These are phyloP conservation scores for Fusarium incarnatum DNA, from an alignment of 2,329 filamentous ascomycete genomes.

Conservation along the genomic window DNA sequence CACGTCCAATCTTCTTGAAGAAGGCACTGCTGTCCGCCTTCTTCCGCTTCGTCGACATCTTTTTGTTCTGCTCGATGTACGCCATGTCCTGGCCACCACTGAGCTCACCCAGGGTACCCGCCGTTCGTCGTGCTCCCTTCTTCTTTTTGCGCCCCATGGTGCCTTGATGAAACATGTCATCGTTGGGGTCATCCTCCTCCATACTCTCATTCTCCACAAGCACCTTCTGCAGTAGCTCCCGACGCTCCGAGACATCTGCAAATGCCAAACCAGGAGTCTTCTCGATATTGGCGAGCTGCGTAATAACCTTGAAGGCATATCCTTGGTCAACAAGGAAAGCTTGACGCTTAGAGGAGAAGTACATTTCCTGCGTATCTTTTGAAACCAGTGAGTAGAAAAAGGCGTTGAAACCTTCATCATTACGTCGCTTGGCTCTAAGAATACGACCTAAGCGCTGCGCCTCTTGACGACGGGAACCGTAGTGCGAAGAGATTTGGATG, in stretches of 20 bases:
- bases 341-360: conserved; percentile 94
- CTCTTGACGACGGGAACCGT: conserved; percentile 95
- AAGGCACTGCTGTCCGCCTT: conserved; percentile 56
- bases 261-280: conserved; percentile 84
- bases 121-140: conserved; percentile 78
- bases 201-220: conserved; percentile 86
- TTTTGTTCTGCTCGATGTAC: conserved; percentile 87
- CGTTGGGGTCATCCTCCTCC: conserved; percentile 74
- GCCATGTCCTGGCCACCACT: conserved; percentile 97
- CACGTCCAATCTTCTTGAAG: conserved; percentile 58
- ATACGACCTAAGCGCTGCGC: conserved; percentile 94
- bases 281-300: conserved; percentile 91
- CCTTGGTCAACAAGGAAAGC: conserved; percentile 98
- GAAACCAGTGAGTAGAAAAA: conserved; percentile 99
- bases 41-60: conserved; percentile 57
- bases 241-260: conserved; percentile 79
- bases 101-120: conserved; percentile 85
- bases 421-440: conserved; percentile 91
- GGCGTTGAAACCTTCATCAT: conserved; percentile 98
- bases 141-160: conserved; percentile 63
- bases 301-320: conserved; percentile 99
- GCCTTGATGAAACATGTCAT: conserved; percentile 56
- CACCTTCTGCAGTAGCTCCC: conserved; percentile 88
- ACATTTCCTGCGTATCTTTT: conserved; percentile 98
- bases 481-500: conserved; percentile 97